Percentiles rank a stretch among this genome's conserved stretches.
These are phyloP conservation scores for Gossypium bickii DNA, from an alignment of 345 rosid genomes.

Conservation along the genomic window DNA sequence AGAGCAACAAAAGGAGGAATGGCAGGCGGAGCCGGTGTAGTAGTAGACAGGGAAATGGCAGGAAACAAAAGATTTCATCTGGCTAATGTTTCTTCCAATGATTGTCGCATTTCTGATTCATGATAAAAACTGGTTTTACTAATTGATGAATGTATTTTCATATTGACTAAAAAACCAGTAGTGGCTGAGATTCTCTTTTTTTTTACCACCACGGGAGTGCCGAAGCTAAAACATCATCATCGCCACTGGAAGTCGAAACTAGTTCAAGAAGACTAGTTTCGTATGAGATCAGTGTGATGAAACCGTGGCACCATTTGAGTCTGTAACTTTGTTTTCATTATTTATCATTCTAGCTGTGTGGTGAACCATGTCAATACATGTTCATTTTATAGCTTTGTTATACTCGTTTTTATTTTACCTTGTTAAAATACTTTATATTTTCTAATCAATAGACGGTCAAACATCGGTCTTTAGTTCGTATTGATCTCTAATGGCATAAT, in stretches of 20 bases:
- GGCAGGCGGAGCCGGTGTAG: slow-evolving; percentile 25
- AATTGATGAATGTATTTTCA: not conserved
- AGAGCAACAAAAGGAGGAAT: slow-evolving; percentile 32
- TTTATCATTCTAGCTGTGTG: not conserved
- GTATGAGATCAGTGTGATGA: not conserved
- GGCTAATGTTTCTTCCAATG: slow-evolving; percentile 34
- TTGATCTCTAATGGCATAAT: too few species aligned
- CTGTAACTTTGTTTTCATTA: not conserved
- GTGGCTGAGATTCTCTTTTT: not conserved
- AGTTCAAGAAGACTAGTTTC: not conserved
- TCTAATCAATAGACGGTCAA: not conserved
- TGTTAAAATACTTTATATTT: not conserved
- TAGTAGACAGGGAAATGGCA: slow-evolving; percentile 21
- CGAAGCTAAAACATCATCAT: too few species aligned
- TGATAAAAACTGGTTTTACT: slow-evolving; percentile 1
- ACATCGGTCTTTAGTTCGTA: not conserved
- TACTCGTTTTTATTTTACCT: not conserved
- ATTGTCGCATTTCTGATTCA: slow-evolving; percentile 42
- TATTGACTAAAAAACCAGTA: not conserved
- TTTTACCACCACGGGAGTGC: not conserved
- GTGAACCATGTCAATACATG: not conserved
- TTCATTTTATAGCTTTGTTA: not conserved
- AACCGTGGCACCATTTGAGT: not conserved
- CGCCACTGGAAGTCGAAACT: not conserved
- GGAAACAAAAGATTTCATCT: slow-evolving; percentile 43